A percentile compares a stretch with the other conserved stretches of the same genome.
These are phyloP conservation scores for Trichoderma citrinoviride DNA, from an alignment of 2,329 filamentous ascomycete species.

Conservation along the genomic window DNA sequence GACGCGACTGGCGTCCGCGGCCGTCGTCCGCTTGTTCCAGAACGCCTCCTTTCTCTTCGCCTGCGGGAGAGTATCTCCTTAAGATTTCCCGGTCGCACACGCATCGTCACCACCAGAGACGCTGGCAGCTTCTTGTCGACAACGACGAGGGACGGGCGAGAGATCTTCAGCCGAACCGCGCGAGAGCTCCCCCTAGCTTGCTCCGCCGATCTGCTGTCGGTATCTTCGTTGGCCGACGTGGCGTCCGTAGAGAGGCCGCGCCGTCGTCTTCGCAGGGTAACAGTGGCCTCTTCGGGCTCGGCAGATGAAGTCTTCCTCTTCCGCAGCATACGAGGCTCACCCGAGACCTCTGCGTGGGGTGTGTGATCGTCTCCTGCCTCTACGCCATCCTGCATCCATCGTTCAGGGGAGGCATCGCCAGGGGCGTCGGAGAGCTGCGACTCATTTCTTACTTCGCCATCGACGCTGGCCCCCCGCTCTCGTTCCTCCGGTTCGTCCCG, in stretches of 20 bases:
- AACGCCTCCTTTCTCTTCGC: conserved; percentile 35
- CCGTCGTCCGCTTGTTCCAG: conserved; percentile 27
- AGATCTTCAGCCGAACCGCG: conserved; percentile 54
- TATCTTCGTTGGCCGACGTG: conserved; percentile 37
- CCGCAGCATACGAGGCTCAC: conserved; percentile 73
- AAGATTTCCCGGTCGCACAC: conserved; percentile 39
- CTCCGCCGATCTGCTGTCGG: conserved; percentile 33
- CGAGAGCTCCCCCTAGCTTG: conserved; percentile 45
- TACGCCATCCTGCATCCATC: conserved; percentile 45
- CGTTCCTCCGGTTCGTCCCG: conserved; percentile 30
- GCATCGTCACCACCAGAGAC: conserved; percentile 38
- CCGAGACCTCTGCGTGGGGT: conserved; percentile 68
- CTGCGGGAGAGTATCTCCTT: conserved; percentile 39
- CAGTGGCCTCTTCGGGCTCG: conserved; percentile 56
- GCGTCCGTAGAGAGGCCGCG: conserved; percentile 48
- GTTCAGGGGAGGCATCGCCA: conserved; percentile 65
- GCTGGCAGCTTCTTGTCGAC: conserved; percentile 40
- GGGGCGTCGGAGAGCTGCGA: conserved; percentile 32
- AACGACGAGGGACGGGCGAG: conserved; percentile 42
- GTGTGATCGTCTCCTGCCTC: conserved; percentile 63
- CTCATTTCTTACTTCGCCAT: conserved; percentile 26
- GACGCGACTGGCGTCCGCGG: conserved; percentile 29
- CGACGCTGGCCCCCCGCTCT: conserved; percentile 25
- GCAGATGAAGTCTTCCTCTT: conserved; percentile 81
- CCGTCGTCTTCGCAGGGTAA: conserved; percentile 53